A percentile compares a stretch with the other conserved stretches of the same genome.
Evolutionary conservation across 129 eudicot genomes (phyloP).

Genomic region (Scalesia atractyloides): DNA sequence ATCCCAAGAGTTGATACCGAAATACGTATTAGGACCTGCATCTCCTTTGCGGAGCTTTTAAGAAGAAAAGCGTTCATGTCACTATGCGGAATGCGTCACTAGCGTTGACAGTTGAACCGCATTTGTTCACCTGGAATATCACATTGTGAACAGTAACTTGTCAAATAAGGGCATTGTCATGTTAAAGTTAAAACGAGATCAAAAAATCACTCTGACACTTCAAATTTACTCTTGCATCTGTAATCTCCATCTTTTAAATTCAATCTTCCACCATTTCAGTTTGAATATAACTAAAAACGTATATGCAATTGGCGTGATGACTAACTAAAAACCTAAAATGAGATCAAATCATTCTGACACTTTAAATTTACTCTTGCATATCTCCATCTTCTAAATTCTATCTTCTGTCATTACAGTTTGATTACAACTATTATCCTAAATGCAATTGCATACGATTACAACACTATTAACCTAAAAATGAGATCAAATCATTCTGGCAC

Average conservation of each 20-base stretch:
- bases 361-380: too few species aligned
- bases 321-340: too few species aligned
- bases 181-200: neutral
- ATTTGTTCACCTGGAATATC: constrained; percentile 41
- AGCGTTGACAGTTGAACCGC: constrained; percentile 20
- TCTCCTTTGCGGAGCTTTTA: constrained; percentile 26
- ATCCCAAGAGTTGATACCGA: constrained; percentile 21
- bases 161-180: constrained; percentile 14
- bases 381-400: too few species aligned
- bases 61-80: constrained; percentile 21
- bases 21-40: constrained; percentile 12
- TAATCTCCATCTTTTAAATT: too few species aligned
- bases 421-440: neutral
- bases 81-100: constrained; percentile 8
- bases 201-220: too few species aligned
- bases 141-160: constrained; percentile 19
- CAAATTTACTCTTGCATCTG: too few species aligned
- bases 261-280: too few species aligned
- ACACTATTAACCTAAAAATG: neutral
- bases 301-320: too few species aligned
- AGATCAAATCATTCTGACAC: too few species aligned
- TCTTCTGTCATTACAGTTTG: too few species aligned
- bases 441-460: neutral
- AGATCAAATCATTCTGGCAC: constrained; percentile 4
- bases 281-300: too few species aligned